Evolutionary conservation across 2,329 filamentous ascomycete species (phyloP), one percentile per base, ranked within the genome.

Genomic region (Fusarium sp.): DNA sequence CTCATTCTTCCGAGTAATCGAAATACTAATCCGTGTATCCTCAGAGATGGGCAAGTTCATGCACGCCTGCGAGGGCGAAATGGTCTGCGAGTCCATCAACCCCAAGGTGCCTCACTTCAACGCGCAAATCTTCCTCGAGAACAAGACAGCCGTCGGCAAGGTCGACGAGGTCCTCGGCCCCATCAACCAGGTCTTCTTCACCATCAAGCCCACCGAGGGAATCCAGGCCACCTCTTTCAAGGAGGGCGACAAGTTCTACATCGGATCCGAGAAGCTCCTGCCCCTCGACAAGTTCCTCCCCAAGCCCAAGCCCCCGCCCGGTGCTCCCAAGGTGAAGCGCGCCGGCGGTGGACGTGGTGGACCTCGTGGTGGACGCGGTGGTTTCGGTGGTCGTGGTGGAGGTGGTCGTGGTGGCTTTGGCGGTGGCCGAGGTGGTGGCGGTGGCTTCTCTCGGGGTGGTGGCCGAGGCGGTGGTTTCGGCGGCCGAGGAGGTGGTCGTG

Each of bases 81-180:
- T 99, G 89, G 93, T 99, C 78, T 98, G 96, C 93, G 92, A 95
- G 85, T 97, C 94, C 77, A 92, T 93, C 85, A 98, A 98, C 88
- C 87, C 93, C 79, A 98, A 98, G 87, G 93, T 99, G 74, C 96
- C 96, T 71, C 97, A 97, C 87, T 99, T 99, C 92, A 98, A 98
- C 88, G 96, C 96, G 71, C 95, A 95, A 77, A 97, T 99, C 84
- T 99, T 96, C 87, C 92, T 98, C 80, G 96, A 98, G 89, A 99
- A 98, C 89, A 99, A 98, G 92, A 96, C 93, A 53, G 88, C 93
- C 71, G 91, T 99, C 83, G 96, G 96, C 84, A 98, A 98, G 86
- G 93, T 99, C 81, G 96, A 99, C 86, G 96, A 99, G 87, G 93
- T 99, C 77, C 92, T 99, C 77, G 96, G 96, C 66, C 96, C 96